phyloP scores from a whole-genome alignment of 495 filamentous ascomycete genomes.

The Endocarpon pusillum region DNA sequence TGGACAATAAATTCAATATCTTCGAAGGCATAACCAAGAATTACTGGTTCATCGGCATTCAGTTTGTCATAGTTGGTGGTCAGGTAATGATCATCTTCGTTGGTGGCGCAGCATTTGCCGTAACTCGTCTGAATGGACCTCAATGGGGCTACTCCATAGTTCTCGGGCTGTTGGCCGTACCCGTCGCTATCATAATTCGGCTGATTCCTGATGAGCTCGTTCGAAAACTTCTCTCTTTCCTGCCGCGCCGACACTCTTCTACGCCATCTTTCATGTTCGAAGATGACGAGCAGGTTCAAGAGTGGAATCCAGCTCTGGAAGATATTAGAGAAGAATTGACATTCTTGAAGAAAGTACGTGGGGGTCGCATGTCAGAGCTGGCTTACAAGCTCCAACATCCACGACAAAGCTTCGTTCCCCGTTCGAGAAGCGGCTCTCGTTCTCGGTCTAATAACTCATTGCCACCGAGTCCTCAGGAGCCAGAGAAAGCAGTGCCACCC shows the following conservation, averaged over 20 bases:
- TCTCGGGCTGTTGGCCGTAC: conserved; percentile 51
- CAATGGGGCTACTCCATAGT: conserved; percentile 66
- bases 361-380: conserved; percentile 74
- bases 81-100: conserved; percentile 67
- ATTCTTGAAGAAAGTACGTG: conserved; percentile 55
- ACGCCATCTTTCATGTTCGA: conserved; percentile 40
- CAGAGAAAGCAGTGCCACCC: conserved; percentile 31
- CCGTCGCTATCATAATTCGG: conserved; percentile 54
- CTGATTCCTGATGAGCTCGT: conserved; percentile 55
- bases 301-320: conserved; percentile 42
- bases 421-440: conserved; percentile 55
- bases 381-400: conserved; percentile 74
- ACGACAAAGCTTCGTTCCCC: conserved; percentile 50
- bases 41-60: conserved; percentile 69
- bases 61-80: conserved; percentile 65
- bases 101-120: conserved; percentile 54
- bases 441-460: conserved; percentile 49
- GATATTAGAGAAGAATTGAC: conserved; percentile 66
- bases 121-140: conserved; percentile 37
- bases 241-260: conserved; percentile 21
- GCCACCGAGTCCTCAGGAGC: conserved; percentile 50
- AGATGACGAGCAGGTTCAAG: conserved; percentile 55
- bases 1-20: conserved; percentile 83
- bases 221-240: conserved; percentile 33
- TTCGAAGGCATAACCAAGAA: conserved; percentile 71